These are phyloP conservation scores for Calonectria honghensis DNA, from an alignment of 2,329 filamentous ascomycete genomes.

Conservation along the genomic window DNA sequence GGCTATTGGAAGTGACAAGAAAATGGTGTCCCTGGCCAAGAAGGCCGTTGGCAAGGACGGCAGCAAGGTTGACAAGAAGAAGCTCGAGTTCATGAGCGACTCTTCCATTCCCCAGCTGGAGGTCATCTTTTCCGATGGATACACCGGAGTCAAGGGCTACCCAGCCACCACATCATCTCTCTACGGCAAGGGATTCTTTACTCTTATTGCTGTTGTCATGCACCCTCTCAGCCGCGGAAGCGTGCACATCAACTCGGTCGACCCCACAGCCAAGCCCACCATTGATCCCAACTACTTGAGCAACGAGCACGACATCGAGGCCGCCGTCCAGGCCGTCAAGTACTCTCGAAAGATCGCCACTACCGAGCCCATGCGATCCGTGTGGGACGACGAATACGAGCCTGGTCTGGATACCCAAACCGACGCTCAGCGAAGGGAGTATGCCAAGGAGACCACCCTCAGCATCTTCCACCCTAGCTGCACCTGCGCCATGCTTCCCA, in stretches of 20 bases:
- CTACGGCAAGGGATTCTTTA: slow-evolving; percentile 59
- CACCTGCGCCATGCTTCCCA: slow-evolving; percentile 68
- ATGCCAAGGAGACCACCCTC: slow-evolving; percentile 46
- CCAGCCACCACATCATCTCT: slow-evolving; percentile 51
- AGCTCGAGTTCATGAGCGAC: slow-evolving; percentile 62
- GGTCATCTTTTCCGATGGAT: slow-evolving; percentile 57
- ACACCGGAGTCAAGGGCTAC: slow-evolving; percentile 56
- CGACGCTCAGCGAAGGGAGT: slow-evolving; percentile 43
- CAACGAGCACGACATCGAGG: slow-evolving; percentile 57
- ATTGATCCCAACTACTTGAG: slow-evolving; percentile 53
- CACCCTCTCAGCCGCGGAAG: slow-evolving; percentile 71
- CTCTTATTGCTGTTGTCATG: slow-evolving; percentile 74
- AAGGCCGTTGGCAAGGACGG: slow-evolving; percentile 54
- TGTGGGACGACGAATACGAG: slow-evolving; percentile 60
- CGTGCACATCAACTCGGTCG: slow-evolving; percentile 48
- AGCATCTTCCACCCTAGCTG: slow-evolving; percentile 63
- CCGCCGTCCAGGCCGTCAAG: slow-evolving; percentile 58
- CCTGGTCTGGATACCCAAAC: slow-evolving; percentile 51
- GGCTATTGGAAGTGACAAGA: slow-evolving; percentile 41
- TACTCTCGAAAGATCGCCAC: slow-evolving; percentile 57
- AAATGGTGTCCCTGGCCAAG: slow-evolving; percentile 40
- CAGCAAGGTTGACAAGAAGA: slow-evolving; percentile 61
- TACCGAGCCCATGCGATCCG: slow-evolving; percentile 56
- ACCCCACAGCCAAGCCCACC: slow-evolving; percentile 45
- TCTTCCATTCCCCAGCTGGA: slow-evolving; percentile 53